These are phyloP conservation scores for Vigna trinervia DNA, from an alignment of 306 rosid species.

Conservation along the genomic window DNA sequence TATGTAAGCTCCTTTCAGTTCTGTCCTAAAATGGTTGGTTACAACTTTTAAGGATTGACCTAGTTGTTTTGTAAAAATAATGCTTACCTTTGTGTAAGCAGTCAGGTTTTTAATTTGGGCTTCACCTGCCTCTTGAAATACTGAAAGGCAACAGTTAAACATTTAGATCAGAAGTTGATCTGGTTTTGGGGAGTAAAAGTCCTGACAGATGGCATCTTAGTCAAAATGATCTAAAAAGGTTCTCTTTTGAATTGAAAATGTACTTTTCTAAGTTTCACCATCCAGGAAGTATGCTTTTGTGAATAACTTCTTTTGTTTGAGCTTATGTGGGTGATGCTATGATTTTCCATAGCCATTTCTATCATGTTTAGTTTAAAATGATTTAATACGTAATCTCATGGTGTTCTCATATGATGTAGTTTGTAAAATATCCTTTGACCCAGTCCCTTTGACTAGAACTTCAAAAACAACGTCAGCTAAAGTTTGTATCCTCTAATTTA, in stretches of 20 bases:
- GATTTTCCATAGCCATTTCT: background rate
- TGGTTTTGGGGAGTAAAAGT: background rate
- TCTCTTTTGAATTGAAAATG: background rate
- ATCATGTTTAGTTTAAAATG: background rate
- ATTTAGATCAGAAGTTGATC: constrained; percentile 16
- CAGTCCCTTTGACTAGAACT: background rate
- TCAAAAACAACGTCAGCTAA: background rate
- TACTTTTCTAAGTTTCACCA: constrained; percentile 9
- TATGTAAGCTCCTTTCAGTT: background rate
- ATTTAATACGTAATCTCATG: background rate
- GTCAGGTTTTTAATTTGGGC: background rate
- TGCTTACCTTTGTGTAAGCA: background rate
- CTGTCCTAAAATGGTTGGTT: background rate
- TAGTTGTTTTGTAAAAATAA: background rate
- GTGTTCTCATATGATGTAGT: background rate
- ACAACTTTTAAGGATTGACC: constrained; percentile 8
- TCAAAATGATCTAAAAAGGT: constrained; percentile 22
- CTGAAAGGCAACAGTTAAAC: background rate
- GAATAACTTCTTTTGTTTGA: background rate
- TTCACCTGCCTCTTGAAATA: constrained; percentile 7
- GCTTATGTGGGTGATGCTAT: background rate
- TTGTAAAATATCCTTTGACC: background rate
- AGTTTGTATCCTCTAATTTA: background rate
- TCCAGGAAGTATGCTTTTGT: background rate
- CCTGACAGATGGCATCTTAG: background rate